Conservation (phyloP, 352 stramenopile species). For the Bremia lactucae region DNA sequence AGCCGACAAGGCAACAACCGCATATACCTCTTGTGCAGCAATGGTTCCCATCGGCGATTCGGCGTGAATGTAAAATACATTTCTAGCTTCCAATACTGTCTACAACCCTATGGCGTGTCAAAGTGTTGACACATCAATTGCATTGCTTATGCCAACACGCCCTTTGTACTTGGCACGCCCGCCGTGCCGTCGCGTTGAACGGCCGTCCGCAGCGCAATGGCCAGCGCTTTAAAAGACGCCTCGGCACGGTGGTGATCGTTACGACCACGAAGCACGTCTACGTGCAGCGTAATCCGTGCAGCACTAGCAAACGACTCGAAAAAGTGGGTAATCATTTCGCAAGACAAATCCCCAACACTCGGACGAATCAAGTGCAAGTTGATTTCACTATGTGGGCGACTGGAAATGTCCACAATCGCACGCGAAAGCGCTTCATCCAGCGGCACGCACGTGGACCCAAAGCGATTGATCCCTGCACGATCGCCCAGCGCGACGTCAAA, state of each 20-base stretch:
- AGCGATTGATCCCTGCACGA: conserved; percentile 82
- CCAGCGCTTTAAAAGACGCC: conserved; percentile 87
- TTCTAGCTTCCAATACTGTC: no score
- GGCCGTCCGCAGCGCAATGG: conserved; percentile 72
- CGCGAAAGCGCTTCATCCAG: conserved; percentile 87
- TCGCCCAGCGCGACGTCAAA: conserved; percentile 87
- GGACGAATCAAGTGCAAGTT: conserved; percentile 80
- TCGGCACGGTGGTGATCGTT: conserved; percentile 91
- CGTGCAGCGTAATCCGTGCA: conserved; percentile 86
- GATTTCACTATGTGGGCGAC: conserved; percentile 86
- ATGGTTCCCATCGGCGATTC: no score
- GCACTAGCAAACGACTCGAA: conserved; percentile 90
- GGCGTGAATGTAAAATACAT: no score
- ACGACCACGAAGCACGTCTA: conserved; percentile 83
- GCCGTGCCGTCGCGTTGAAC: conserved; percentile 71
- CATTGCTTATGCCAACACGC: conserved; percentile 59
- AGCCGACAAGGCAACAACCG: no score
- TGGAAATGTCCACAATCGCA: conserved; percentile 92
- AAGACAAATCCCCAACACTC: conserved; percentile 81
- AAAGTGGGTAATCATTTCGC: conserved; percentile 94
- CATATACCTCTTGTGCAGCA: no score
- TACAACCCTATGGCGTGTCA: no score
- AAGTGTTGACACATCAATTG: no score
- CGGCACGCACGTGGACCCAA: conserved; percentile 78
- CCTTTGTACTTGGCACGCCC: conserved; percentile 87